Evolutionary conservation across 352 stramenopile genomes (phyloP).

Genomic region (Phytophthora pluvialis): DNA sequence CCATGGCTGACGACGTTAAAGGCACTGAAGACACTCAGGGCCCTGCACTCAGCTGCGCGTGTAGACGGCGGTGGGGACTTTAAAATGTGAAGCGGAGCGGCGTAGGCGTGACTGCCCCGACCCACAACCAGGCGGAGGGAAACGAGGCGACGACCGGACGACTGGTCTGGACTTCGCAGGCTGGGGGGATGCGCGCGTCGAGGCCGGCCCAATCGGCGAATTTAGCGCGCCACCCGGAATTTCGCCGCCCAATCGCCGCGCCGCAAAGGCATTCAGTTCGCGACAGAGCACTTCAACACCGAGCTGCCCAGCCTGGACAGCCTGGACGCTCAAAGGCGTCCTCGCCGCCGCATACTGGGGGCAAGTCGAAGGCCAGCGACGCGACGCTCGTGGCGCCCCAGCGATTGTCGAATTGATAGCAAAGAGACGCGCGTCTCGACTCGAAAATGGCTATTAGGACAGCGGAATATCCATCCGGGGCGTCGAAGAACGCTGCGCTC

Average conservation of each 20-base stretch:
- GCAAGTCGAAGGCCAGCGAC: conserved; percentile 19
- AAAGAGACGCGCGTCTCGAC: conserved; percentile 31
- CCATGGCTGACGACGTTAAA: not conserved
- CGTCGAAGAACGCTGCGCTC: conserved; percentile 2
- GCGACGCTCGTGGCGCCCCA: conserved; percentile 24
- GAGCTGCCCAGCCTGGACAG: conserved; percentile 18
- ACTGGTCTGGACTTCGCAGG: conserved; percentile 34
- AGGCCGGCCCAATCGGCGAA: conserved; percentile 20
- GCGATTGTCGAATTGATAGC: conserved; percentile 38
- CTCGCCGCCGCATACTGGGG: conserved; percentile 15
- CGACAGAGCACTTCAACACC: conserved; percentile 26
- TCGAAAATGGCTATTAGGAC: conserved; percentile 22
- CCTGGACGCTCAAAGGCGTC: conserved; percentile 4
- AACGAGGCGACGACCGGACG: conserved; percentile 28
- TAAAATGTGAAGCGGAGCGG: conserved; percentile 28
- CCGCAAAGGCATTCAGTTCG: conserved; percentile 35
- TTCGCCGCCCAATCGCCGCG: conserved; percentile 16
- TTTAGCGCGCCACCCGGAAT: not conserved
- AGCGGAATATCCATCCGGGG: conserved; percentile 27
- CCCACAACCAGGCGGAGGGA: conserved; percentile 30
- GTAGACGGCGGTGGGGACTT: conserved; percentile 28
- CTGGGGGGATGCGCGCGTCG: conserved; percentile 10
- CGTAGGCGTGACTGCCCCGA: conserved; percentile 10
- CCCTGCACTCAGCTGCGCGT: not conserved
- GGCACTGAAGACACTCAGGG: conserved; percentile 3